Evolutionary conservation across 1,284 basidiomycete genomes (phyloP), one percentile per base, ranked within the genome.

Genomic region (Pseudozyma thailandica): DNA sequence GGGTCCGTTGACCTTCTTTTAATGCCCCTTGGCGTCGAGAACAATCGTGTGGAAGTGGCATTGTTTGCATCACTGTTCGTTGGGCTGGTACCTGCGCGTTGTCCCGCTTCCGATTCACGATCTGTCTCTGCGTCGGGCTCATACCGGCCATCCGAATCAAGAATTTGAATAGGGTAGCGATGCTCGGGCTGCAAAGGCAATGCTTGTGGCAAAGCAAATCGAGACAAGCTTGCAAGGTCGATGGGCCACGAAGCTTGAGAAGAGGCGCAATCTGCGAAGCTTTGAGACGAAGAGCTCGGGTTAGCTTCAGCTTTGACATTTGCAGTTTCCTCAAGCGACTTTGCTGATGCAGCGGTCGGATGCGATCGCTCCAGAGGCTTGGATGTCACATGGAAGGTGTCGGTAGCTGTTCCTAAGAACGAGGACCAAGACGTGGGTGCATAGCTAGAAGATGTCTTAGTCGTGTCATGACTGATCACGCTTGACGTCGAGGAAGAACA

Each of bases 101-200:
- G 12, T n/a, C 38, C 45, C 15, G 45, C n/a, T 42, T 58, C 62
- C 2, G 62, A 54, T 6, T 64, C 57, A 27, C 56, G 52, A 52
- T 66, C 57, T 15, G 45, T 45, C 4, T 60, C 63, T 0, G 20
- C 15, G 18, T 66, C 63, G 8, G 45, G 39, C 23, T 60, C 57
- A 30, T 60, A 59, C 2, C 35, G 37, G 10, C 43, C 48, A 16
- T 59, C 56, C 2, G 39, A 41, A 20, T 51, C 56, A 1, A 51
- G 31, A 10, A 63, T 63, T 7, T 43, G 21, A 18, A 50, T 51
- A 1, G 60, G 60, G 30, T 63, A 56, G 33, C 63, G 57, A 47
- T 56, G 63, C 21, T 56, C 33, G 18, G 57, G 56, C 41, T 69
- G 65, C 39, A 69, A 23, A 15, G 65, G 65, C 4, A 45, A 50